Percentiles rank a stretch among this genome's conserved stretches.
Evolutionary conservation across 345 rosid species (phyloP).

Genomic region (Hypericum perforatum): DNA sequence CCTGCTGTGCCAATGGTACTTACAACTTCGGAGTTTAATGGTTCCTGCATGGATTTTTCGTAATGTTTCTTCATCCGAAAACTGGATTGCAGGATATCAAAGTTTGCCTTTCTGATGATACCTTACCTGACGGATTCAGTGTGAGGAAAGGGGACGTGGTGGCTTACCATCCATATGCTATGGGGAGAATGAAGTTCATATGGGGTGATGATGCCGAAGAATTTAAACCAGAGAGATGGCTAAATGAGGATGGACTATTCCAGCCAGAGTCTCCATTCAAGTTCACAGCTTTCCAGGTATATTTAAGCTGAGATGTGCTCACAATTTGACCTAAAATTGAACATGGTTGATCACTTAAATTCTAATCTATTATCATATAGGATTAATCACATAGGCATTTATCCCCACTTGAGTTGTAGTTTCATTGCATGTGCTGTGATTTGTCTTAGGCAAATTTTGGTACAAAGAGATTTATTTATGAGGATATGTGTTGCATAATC

Average conservation of each 20-base stretch:
- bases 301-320: background rate
- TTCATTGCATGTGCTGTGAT: no score
- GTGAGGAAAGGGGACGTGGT: constrained; percentile 48
- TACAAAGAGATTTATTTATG: no score
- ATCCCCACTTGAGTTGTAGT: no score
- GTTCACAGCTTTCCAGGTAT: constrained; percentile 50
- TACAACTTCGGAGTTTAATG: constrained; percentile 1
- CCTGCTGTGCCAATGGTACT: constrained; percentile 53
- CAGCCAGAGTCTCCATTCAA: constrained; percentile 44
- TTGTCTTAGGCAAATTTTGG: no score
- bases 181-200: constrained; percentile 58
- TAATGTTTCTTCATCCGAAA: background rate
- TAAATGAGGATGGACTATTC: constrained; percentile 33
- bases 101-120: constrained; percentile 46
- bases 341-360: no score
- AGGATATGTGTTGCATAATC: no score
- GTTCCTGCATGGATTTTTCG: background rate
- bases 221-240: constrained; percentile 51
- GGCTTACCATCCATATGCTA: constrained; percentile 44
- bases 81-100: constrained; percentile 33
- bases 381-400: no score
- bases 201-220: constrained; percentile 46
- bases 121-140: constrained; percentile 47
- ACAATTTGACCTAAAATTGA: background rate
- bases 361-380: no score